Percentiles rank a stretch among this genome's conserved stretches.
Conservation (phyloP, 2,329 filamentous ascomycete species). For the Fusarium sp. region DNA sequence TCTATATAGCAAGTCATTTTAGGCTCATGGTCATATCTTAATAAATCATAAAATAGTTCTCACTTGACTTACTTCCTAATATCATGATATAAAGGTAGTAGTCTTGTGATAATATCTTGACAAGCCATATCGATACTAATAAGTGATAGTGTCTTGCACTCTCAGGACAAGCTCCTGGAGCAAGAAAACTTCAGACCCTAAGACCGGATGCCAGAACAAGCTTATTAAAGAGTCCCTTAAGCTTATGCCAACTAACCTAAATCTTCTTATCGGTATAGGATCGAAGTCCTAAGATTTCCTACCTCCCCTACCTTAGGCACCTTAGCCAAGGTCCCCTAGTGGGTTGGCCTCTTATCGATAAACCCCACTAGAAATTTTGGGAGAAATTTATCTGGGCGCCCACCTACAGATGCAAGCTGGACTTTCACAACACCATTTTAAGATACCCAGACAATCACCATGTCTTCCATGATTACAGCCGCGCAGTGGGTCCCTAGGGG, state of each 20-base stretch:
- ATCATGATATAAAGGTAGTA: neutral
- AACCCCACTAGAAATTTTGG: constrained; percentile 52
- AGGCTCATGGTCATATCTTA: neutral
- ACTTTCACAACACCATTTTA: constrained; percentile 28
- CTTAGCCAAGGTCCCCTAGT: neutral
- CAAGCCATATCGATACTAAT: neutral
- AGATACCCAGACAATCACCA: constrained; percentile 49
- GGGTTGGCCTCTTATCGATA: constrained; percentile 50
- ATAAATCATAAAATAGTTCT: neutral
- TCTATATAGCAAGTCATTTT: neutral
- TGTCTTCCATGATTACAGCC: constrained; percentile 78
- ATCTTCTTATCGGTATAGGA: neutral
- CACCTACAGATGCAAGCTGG: constrained; percentile 22
- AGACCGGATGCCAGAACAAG: neutral
- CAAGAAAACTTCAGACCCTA: neutral
- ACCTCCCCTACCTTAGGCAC: neutral
- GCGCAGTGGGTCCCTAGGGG: constrained; percentile 81
- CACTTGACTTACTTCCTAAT: neutral
- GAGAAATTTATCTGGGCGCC: constrained; percentile 43
- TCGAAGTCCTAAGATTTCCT: neutral
- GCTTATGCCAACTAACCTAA: neutral
- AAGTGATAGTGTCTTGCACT: neutral
- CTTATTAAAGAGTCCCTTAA: neutral
- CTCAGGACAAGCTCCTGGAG: neutral
- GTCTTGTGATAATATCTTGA: neutral